Evolutionary conservation across 1,139 yeast genomes (phyloP).

Genomic region (Saccharomyces hybrid): DNA sequence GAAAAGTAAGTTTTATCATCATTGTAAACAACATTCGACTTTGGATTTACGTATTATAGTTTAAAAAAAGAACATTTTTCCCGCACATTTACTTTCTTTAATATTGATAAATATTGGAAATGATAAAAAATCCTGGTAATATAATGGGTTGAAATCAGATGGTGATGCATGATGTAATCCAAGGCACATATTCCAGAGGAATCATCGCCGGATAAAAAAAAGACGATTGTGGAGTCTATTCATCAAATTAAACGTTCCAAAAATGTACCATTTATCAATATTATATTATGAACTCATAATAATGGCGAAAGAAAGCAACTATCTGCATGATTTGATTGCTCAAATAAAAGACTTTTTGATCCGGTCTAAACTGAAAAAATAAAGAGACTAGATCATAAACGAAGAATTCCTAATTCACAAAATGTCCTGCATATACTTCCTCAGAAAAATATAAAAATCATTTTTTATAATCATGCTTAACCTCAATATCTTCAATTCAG

Average conservation of each 20-base stretch:
- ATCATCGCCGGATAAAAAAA: conserved; percentile 33
- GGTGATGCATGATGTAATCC: conserved; percentile 35
- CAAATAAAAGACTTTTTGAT: too few relatives aligned
- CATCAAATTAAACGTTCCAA: conserved; percentile 20
- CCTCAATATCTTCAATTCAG: too few relatives aligned
- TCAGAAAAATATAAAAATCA: conserved; percentile 29
- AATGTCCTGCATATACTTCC: conserved; percentile 35
- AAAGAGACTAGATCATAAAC: conserved; percentile 28
- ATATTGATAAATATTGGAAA: not conserved
- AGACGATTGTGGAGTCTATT: conserved; percentile 31
- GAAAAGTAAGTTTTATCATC: conserved; percentile 30
- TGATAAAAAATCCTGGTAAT: not conserved
- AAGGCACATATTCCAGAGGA: conserved; percentile 32
- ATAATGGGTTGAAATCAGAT: conserved; percentile 23
- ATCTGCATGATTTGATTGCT: too few relatives aligned
- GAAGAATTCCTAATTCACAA: conserved; percentile 35
- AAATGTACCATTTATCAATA: conserved; percentile 13
- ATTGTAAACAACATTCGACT: conserved; percentile 12
- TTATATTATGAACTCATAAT: conserved; percentile 30
- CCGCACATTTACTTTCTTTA: too few relatives aligned
- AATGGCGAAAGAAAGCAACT: too few relatives aligned
- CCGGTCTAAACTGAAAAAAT: too few relatives aligned
- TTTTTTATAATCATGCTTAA: conserved; percentile 21
- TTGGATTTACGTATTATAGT: too few relatives aligned
- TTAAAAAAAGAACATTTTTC: too few relatives aligned